Evolutionary conservation across 257 asterid species (phyloP).

Genomic region (Przewalskia tangutica): DNA sequence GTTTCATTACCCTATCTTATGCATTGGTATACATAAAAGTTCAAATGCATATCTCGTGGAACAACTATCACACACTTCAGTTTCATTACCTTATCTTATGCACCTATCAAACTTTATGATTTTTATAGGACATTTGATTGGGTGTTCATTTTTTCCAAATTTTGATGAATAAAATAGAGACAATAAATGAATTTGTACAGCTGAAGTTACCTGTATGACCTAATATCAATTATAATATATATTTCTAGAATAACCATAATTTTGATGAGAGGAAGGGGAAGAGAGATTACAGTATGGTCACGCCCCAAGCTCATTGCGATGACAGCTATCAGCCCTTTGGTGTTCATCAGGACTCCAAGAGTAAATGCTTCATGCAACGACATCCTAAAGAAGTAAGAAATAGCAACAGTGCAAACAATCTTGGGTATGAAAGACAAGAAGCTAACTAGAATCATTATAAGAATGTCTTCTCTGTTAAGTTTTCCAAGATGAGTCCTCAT

Average conservation of each 20-base stretch:
- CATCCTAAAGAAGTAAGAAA: constrained; percentile 1
- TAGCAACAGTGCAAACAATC: constrained; percentile 8
- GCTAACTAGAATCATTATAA: background rate
- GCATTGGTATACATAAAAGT: too few species aligned
- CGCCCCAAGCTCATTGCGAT: constrained; percentile 12
- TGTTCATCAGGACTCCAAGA: constrained; percentile 15
- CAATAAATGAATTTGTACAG: background rate
- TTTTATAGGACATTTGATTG: background rate
- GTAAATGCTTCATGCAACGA: constrained; percentile 8
- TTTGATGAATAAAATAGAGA: background rate
- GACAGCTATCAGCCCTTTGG: constrained; percentile 12
- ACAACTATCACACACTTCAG: background rate
- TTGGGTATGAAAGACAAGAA: constrained; percentile 8
- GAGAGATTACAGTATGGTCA: constrained; percentile 10
- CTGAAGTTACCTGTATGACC: background rate
- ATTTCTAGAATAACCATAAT: background rate
- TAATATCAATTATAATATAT: background rate
- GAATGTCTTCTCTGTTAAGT: background rate
- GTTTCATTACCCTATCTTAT: too few species aligned
- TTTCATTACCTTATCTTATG: background rate
- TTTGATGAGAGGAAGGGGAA: background rate
- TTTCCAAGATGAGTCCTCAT: constrained; percentile 4
- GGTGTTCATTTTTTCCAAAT: background rate
- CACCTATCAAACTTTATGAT: background rate
- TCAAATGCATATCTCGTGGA: background rate